Percentiles rank a stretch among this genome's conserved stretches.
These are phyloP conservation scores for Planoprotostelium fungivorum DNA, from an alignment of 78 protist species.

Conservation along the genomic window DNA sequence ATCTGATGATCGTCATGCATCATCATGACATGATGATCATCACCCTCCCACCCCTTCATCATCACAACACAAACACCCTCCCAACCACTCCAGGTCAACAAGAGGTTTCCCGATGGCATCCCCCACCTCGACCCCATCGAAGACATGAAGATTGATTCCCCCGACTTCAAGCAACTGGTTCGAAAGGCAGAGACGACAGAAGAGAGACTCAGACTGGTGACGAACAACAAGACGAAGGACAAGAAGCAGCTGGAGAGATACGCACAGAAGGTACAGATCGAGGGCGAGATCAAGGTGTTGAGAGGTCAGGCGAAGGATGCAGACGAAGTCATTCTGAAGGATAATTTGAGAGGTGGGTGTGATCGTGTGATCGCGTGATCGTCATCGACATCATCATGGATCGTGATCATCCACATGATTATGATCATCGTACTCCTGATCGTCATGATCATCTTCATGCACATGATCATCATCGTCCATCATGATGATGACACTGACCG, in stretches of 20 bases:
- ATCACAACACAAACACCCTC: background rate
- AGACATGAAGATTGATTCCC: conserved; percentile 80
- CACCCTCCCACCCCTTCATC: no score
- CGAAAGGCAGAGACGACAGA: conserved; percentile 59
- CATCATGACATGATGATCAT: no score
- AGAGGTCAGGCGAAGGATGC: conserved; percentile 26
- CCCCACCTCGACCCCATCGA: conserved; percentile 88
- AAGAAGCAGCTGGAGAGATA: conserved; percentile 19
- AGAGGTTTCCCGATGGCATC: conserved; percentile 49
- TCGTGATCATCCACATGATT: no score
- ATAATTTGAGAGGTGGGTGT: conserved; percentile 47
- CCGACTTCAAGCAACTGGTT: conserved; percentile 15
- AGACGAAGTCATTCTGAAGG: conserved; percentile 61
- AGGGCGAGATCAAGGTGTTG: conserved; percentile 22
- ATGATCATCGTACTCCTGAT: no score
- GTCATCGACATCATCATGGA: no score
- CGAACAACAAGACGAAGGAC: conserved; percentile 17
- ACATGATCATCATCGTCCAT: no score
- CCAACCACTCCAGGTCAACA: conserved; percentile 14
- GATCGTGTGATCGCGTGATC: no score
- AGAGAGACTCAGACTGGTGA: background rate
- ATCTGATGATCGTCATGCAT: no score
- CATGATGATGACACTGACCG: background rate
- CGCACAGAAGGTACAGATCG: conserved; percentile 26
- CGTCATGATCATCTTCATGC: no score